A percentile compares a stretch with the other conserved stretches of the same genome.
Evolutionary conservation across 116 monocot species (phyloP).

Genomic region (Posidonia oceanica): DNA sequence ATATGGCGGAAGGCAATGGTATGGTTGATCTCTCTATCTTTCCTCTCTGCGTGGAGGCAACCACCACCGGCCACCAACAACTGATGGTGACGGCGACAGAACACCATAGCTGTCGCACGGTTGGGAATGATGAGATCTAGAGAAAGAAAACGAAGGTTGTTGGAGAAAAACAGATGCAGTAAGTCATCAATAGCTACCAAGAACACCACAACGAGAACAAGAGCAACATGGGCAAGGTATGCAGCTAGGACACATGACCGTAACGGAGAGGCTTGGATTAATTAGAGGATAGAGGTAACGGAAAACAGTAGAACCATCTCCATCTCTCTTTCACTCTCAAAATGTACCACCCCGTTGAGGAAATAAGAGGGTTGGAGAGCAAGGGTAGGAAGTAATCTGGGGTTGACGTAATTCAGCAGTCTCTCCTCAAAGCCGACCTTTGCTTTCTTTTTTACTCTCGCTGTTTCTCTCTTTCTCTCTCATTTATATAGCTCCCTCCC

Average conservation of each 20-base stretch:
- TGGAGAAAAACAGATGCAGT: neutral
- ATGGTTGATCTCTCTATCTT: slow-evolving; percentile 5
- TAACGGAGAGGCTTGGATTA: neutral
- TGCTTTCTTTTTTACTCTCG: too few species aligned
- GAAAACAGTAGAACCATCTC: neutral
- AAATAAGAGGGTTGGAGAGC: neutral
- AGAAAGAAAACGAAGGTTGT: neutral
- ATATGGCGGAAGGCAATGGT: slow-evolving; percentile 35
- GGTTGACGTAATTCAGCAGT: too few species aligned
- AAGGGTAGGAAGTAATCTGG: too few species aligned
- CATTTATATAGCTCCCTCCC: too few species aligned
- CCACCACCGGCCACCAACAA: slow-evolving; percentile 51
- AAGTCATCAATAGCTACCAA: too few species aligned
- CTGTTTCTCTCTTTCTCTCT: too few species aligned
- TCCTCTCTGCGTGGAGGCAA: slow-evolving; percentile 20
- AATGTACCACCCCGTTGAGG: neutral
- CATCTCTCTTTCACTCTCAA: neutral
- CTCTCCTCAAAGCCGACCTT: too few species aligned
- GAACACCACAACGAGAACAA: neutral
- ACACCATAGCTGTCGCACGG: neutral
- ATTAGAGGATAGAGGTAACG: too few species aligned
- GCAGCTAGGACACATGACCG: neutral
- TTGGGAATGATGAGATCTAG: neutral
- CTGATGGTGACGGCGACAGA: slow-evolving; percentile 20
- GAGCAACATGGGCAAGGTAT: too few species aligned